Evolutionary conservation across 805 yeast species (phyloP).

Genomic region (Brettanomyces nanus): DNA sequence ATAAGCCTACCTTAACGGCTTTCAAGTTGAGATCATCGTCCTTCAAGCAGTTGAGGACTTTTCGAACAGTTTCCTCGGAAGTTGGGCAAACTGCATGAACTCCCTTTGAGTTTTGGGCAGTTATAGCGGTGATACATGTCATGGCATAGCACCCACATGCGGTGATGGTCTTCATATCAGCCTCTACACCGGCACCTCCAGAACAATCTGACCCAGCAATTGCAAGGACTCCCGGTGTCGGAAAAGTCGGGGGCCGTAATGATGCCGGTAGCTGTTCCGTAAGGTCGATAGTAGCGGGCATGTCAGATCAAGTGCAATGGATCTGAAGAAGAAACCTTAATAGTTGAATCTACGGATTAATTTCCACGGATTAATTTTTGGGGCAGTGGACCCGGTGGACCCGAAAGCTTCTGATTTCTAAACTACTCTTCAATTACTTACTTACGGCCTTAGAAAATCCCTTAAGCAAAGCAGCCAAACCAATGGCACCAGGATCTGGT

Average conservation of each 20-base stretch:
- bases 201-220: slow-evolving; percentile 77
- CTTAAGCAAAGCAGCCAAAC: slow-evolving; percentile 40
- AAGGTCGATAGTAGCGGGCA: not conserved
- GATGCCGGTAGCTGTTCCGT: not conserved
- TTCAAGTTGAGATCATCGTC: slow-evolving; percentile 51
- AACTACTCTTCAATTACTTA: too few species aligned
- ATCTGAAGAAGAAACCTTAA: too few species aligned
- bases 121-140: slow-evolving; percentile 70
- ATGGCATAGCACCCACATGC: slow-evolving; percentile 70
- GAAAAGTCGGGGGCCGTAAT: slow-evolving; percentile 2
- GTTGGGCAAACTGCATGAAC: slow-evolving; percentile 36
- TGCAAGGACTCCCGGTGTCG: slow-evolving; percentile 32
- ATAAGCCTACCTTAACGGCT: slow-evolving; percentile 75
- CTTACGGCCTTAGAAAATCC: slow-evolving; percentile 26
- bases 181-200: slow-evolving; percentile 92
- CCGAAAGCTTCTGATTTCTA: too few species aligned
- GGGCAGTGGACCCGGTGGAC: too few species aligned
- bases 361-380: too few species aligned
- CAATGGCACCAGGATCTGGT: slow-evolving; percentile 95
- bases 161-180: slow-evolving; percentile 72
- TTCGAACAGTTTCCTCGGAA: slow-evolving; percentile 34
- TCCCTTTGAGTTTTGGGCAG: slow-evolving; percentile 64
- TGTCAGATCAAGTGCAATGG: too few species aligned
- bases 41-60: slow-evolving; percentile 40
- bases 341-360: too few species aligned